Percentiles rank a stretch among this genome's conserved stretches.
phyloP scores from a whole-genome alignment of 495 filamentous ascomycete species.

The Trichoderma gamsii region DNA sequence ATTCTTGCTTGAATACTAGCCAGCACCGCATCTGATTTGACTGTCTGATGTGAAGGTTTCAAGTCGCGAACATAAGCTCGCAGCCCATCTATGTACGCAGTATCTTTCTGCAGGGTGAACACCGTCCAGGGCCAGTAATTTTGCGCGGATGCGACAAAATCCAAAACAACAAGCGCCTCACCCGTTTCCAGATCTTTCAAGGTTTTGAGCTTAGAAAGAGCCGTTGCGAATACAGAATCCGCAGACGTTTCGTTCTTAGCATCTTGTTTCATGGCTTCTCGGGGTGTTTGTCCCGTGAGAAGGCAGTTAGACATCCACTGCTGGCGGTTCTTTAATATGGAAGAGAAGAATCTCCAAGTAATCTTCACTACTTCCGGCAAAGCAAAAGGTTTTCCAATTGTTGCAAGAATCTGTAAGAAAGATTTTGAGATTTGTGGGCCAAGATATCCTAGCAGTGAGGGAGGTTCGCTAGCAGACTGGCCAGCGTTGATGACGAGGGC shows the following conservation, averaged over 20 bases:
- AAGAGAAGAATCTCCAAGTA: conserved; percentile 81
- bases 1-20: conserved; percentile 60
- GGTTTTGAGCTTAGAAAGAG: conserved; percentile 64
- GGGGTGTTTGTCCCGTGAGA: conserved; percentile 78
- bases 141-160: conserved; percentile 78
- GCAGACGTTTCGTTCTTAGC: conserved; percentile 41
- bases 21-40: conserved; percentile 41
- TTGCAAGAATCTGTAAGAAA: conserved; percentile 72
- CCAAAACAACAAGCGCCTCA: conserved; percentile 65
- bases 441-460: conserved; percentile 82
- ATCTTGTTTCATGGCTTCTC: conserved; percentile 57
- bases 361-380: conserved; percentile 53
- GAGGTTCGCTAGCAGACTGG: conserved; percentile 61
- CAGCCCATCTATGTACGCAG: conserved; percentile 61
- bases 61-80: conserved; percentile 62
- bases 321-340: conserved; percentile 83
- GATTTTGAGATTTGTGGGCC: conserved; percentile 73
- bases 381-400: conserved; percentile 69
- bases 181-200: conserved; percentile 57
- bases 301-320: conserved; percentile 93
- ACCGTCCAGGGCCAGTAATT: conserved; percentile 93
- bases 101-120: conserved; percentile 65
- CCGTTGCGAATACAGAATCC: conserved; percentile 65
- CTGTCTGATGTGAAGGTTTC: conserved; percentile 40
- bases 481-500: conserved; percentile 65